phyloP scores from a whole-genome alignment of 2,329 filamentous ascomycete genomes.

The Plenodomus lindquistii region DNA sequence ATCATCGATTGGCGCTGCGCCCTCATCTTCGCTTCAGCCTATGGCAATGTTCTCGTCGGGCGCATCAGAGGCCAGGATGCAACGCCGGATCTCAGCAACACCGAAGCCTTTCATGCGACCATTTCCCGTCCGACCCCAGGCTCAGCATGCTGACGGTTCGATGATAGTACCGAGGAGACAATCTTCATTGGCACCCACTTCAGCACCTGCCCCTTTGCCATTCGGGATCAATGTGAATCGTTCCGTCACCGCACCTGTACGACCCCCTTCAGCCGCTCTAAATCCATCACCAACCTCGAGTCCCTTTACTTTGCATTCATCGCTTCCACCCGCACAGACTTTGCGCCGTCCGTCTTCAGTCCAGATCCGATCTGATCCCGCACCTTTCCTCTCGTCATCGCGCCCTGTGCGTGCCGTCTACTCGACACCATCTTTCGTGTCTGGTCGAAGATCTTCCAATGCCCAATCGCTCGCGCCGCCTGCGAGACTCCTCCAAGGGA shows the following conservation, averaged over 20 bases:
- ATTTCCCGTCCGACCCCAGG: constrained; percentile 40
- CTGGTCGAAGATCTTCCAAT: constrained; percentile 27
- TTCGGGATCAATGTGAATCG: constrained; percentile 30
- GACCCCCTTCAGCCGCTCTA: constrained; percentile 18
- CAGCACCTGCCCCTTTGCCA: constrained; percentile 29
- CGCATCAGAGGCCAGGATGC: constrained; percentile 11
- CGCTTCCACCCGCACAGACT: constrained; percentile 17
- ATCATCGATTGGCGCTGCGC: constrained; percentile 24
- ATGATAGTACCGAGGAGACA: constrained; percentile 34
- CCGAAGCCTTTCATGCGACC: constrained; percentile 44
- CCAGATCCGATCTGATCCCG: constrained; percentile 48
- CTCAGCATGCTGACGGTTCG: constrained; percentile 31
- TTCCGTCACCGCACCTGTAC: constrained; percentile 37
- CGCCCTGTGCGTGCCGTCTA: constrained; percentile 37
- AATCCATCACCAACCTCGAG: constrained; percentile 14
- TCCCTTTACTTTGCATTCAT: constrained; percentile 12
- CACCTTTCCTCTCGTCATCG: constrained; percentile 48
- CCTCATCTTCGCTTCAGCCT: constrained; percentile 5
- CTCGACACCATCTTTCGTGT: constrained; percentile 38
- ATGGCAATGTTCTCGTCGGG: constrained; percentile 9
- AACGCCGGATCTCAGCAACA: constrained; percentile 35
- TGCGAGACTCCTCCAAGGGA: constrained; percentile 15
- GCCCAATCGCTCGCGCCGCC: constrained; percentile 9
- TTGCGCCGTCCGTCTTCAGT: constrained; percentile 50
- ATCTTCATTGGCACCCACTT: constrained; percentile 28